phyloP scores from a whole-genome alignment of 2,329 filamentous ascomycete species.

The Apiospora hydei region DNA sequence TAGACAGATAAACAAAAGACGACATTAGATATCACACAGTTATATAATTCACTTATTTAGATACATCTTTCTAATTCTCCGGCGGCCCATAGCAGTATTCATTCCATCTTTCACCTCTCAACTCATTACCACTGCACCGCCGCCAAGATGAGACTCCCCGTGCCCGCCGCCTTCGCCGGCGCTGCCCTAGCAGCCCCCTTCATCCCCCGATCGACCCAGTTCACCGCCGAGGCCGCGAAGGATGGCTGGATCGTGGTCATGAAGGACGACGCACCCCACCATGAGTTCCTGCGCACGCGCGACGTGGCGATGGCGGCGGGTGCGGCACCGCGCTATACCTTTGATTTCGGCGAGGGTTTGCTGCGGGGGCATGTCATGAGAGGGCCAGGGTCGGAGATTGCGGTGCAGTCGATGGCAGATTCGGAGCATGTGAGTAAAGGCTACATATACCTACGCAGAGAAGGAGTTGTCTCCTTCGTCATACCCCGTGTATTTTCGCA shows the following conservation, averaged over 20 bases:
- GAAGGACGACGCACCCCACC: not conserved
- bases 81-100: too few relatives aligned
- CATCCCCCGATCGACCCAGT: not conserved
- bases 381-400: not conserved
- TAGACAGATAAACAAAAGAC: not conserved
- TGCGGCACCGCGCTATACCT: not conserved
- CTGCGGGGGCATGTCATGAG: not conserved
- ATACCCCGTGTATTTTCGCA: too few relatives aligned
- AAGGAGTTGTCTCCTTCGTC: not conserved
- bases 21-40: too few relatives aligned
- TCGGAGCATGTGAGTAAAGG: not conserved
- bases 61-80: not conserved
- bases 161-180: not conserved
- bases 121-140: not conserved
- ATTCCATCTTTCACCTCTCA: too few relatives aligned
- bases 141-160: not conserved
- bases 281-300: not conserved
- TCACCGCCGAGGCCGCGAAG: not conserved
- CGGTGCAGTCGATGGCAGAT: not conserved
- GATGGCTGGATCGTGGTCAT: slow-evolving; percentile 14
- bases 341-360: not conserved
- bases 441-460: too few relatives aligned
- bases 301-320: not conserved
- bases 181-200: not conserved
- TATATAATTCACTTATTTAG: not conserved